A percentile compares a stretch with the other conserved stretches of the same genome.
These are phyloP conservation scores for Pulveroboletus sp. DNA, from an alignment of 768 basidiomycete species.

Conservation along the genomic window DNA sequence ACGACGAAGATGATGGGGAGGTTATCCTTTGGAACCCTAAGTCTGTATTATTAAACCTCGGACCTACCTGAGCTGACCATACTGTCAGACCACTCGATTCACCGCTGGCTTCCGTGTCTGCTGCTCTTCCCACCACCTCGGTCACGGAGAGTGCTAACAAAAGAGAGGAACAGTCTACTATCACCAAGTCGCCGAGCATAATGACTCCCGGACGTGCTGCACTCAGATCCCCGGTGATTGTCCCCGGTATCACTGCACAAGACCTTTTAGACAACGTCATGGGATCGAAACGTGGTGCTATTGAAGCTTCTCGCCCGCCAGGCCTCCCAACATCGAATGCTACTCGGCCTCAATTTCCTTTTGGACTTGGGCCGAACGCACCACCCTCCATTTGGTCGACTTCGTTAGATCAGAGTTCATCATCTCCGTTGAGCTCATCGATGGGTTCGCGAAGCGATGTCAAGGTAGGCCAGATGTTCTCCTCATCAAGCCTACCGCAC, in stretches of 20 bases:
- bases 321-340: constrained; percentile 24
- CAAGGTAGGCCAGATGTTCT: constrained; percentile 9
- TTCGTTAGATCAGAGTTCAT: constrained; percentile 42
- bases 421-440: constrained; percentile 8
- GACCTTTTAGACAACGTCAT: constrained; percentile 54
- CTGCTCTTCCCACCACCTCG: constrained; percentile 20
- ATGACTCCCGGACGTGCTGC: constrained; percentile 23
- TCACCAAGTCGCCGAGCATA: background rate
- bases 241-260: constrained; percentile 51
- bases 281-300: constrained; percentile 15
- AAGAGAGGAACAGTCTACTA: constrained; percentile 1
- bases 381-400: constrained; percentile 67
- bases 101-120: constrained; percentile 8
- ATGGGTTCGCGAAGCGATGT: constrained; percentile 11
- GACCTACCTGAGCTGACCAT: constrained; percentile 4
- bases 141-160: constrained; percentile 1
- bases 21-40: constrained; percentile 77
- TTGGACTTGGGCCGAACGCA: constrained; percentile 47
- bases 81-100: constrained; percentile 17
- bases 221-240: constrained; percentile 20
- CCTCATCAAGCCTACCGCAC: constrained; percentile 11
- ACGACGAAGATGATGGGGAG: constrained; percentile 53
- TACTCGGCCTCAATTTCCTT: constrained; percentile 42
- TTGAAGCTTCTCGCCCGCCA: constrained; percentile 15
- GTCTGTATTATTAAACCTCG: constrained; percentile 29